phyloP scores from a whole-genome alignment of 495 filamentous ascomycete genomes.

The Neurospora terricola region DNA sequence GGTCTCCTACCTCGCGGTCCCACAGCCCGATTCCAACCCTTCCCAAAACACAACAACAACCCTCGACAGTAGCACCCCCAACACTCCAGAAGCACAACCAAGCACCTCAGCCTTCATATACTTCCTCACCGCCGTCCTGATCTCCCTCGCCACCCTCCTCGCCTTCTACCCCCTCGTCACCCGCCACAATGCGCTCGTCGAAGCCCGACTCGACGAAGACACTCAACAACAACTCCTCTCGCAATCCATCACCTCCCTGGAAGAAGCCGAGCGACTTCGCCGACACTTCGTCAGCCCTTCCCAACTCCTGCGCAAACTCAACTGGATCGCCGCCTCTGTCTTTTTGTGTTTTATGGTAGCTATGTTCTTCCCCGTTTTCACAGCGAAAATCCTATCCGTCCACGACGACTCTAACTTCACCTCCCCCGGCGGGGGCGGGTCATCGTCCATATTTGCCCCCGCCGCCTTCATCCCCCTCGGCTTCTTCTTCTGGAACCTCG shows the following conservation, averaged over 20 bases:
- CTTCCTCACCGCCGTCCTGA: conserved; percentile 75
- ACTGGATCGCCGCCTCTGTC: conserved; percentile 58
- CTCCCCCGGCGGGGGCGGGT: no score
- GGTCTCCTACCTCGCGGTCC: conserved; percentile 63
- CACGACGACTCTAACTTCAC: conserved; percentile 31
- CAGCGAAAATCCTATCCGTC: conserved; percentile 67
- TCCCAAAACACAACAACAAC: neutral
- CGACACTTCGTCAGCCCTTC: conserved; percentile 54
- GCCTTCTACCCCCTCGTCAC: conserved; percentile 40
- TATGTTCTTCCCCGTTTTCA: conserved; percentile 94
- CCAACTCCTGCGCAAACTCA: conserved; percentile 62
- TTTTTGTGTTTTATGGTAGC: conserved; percentile 72
- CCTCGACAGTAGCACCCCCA: neutral
- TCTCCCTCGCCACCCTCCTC: conserved; percentile 49
- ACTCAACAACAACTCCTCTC: conserved; percentile 20
- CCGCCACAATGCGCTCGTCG: conserved; percentile 33
- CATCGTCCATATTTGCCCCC: conserved; percentile 47
- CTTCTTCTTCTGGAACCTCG: conserved; percentile 90
- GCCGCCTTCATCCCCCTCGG: conserved; percentile 78
- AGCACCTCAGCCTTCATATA: conserved; percentile 76
- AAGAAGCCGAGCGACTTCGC: conserved; percentile 34
- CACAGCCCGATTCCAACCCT: conserved; percentile 18
- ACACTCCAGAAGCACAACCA: conserved; percentile 2
- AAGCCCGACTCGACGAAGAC: conserved; percentile 22
- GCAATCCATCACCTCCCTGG: conserved; percentile 31